These are phyloP conservation scores for Parafenestella ontariensis DNA, from an alignment of 2,329 filamentous ascomycete species.

Conservation along the genomic window DNA sequence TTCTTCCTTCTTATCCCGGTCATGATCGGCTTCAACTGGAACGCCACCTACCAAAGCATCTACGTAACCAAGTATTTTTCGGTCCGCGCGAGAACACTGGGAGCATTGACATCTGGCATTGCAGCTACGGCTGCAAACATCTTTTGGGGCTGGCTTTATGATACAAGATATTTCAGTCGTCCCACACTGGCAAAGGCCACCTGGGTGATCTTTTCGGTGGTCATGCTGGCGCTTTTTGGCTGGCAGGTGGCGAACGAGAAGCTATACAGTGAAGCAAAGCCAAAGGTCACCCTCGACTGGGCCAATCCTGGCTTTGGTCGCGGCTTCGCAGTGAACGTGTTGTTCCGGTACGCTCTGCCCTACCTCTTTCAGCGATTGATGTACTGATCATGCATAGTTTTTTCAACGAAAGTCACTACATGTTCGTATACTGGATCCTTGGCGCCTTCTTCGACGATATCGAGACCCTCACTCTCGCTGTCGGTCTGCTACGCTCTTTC, in stretches of 20 bases:
- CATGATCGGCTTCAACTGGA: conserved; percentile 60
- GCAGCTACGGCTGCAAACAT: conserved; percentile 56
- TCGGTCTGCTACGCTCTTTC: conserved; percentile 58
- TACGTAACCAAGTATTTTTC: conserved; percentile 63
- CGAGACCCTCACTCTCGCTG: conserved; percentile 59
- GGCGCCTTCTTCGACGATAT: conserved; percentile 61
- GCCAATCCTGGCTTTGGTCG: conserved; percentile 53
- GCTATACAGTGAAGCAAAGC: conserved; percentile 51
- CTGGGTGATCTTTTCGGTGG: conserved; percentile 51
- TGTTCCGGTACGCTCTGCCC: conserved; percentile 53
- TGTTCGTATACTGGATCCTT: conserved; percentile 61
- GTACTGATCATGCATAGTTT: conserved; percentile 43
- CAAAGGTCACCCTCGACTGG: conserved; percentile 55
- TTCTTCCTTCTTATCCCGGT: conserved; percentile 60
- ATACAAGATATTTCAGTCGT: conserved; percentile 52
- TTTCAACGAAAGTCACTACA: conserved; percentile 60
- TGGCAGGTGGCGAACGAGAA: conserved; percentile 60
- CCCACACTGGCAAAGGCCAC: conserved; percentile 52
- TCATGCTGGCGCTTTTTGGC: conserved; percentile 54
- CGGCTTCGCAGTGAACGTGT: conserved; percentile 58
- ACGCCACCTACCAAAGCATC: conserved; percentile 59
- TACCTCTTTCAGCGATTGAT: too few relatives aligned
- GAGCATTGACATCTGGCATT: conserved; percentile 55
- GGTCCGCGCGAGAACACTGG: conserved; percentile 57
- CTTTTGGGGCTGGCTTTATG: conserved; percentile 60